Evolutionary conservation across 805 yeast genomes (phyloP), one percentile per base, ranked within the genome.

Genomic region (Starmerella riodocensis): DNA sequence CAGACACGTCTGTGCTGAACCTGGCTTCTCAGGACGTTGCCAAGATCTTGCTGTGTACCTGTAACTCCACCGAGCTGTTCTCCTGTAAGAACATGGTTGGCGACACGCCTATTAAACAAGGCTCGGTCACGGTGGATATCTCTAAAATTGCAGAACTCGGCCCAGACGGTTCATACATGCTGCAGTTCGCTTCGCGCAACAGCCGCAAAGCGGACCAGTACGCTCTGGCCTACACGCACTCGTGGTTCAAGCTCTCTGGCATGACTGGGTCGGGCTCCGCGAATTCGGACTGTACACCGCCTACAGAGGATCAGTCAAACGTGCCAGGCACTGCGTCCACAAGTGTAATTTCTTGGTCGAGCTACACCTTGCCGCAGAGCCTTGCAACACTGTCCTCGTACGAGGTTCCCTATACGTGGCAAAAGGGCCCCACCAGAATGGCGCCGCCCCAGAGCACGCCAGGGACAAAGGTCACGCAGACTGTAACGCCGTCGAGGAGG

Each of bases 381-480:
- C 21, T 25, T n/a, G 25, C 11, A 18, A 38, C 32, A 37, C 17
- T 32, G 20, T n/a, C 36, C 16, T 34, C 39, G 6, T 48, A 58
- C 63, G 24, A 23, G 34, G 36, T 85, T 6, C 70, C 93, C 2
- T 88, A 86, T 61, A 70, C 82, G 3, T 47, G 51, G 51, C 97
- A 88, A 62, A 78, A 91, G 0, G 94, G 94, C 23, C 59, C 50
- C 17, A 73, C 81, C 8, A 71, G 86, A 51, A 82, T 62, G 58
- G 96, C 97, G 1, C 95, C 96, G 38, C 83, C 85, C 94, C 96
- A 86, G 62, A 57, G 66, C 43, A 94, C 84, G 60, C 96, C 98
- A 5, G 81, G 78, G 3, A 53, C 79, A 1, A 62, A 61, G 8
- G 71, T 84, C 20, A 80, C 94, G 0, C 71, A 65, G 28, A 41